Evolutionary conservation across 2,329 filamentous ascomycete species (phyloP).

Genomic region (Aspergillus sp.): DNA sequence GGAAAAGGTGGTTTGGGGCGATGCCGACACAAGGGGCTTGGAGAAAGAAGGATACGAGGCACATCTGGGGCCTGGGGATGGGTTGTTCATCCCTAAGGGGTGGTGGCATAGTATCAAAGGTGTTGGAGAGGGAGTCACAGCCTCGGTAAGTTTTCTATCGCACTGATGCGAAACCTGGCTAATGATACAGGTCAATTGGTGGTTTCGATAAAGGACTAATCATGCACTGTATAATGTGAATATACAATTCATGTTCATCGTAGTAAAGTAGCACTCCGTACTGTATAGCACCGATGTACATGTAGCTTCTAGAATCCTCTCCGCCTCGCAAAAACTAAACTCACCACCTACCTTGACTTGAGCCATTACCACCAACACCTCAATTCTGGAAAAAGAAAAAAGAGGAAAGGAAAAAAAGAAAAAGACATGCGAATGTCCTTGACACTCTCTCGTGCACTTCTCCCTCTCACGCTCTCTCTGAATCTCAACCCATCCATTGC

Average conservation of each 20-base stretch:
- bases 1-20: constrained; percentile 64
- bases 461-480: constrained; percentile 18
- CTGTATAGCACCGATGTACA: background rate
- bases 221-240: background rate
- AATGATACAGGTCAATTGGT: constrained; percentile 61
- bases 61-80: constrained; percentile 58
- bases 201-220: constrained; percentile 53
- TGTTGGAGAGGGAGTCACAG: constrained; percentile 50
- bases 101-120: constrained; percentile 86
- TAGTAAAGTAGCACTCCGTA: background rate
- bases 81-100: constrained; percentile 69
- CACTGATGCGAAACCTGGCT: background rate
- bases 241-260: background rate
- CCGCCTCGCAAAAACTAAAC: background rate
- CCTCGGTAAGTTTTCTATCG: constrained; percentile 42
- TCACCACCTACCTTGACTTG: background rate
- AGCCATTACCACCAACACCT: background rate
- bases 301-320: constrained; percentile 15
- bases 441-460: constrained; percentile 20
- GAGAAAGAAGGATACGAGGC: constrained; percentile 42
- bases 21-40: constrained; percentile 19
- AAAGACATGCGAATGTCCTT: constrained; percentile 23
- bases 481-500: constrained; percentile 12
- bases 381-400: background rate
- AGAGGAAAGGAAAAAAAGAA: background rate